Percentiles rank a stretch among this genome's conserved stretches.
phyloP scores from a whole-genome alignment of 352 stramenopile species.

The Lagenidium giganteum region DNA sequence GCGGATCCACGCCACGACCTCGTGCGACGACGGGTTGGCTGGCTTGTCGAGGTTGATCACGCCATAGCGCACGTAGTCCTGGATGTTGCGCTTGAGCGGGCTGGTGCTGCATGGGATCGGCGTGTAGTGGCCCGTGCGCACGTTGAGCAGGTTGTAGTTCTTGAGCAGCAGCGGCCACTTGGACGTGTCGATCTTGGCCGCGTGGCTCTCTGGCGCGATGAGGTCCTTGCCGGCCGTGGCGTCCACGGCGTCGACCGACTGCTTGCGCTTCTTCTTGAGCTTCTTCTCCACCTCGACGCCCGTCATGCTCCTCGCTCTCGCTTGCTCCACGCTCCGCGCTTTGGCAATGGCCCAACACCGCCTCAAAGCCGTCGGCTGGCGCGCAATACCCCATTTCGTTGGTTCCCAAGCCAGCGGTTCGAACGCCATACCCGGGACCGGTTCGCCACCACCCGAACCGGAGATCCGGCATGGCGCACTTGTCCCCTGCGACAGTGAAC shows the following conservation, averaged over 20 bases:
- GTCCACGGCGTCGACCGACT: slow-evolving; percentile 27
- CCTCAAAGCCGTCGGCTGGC: too few species aligned
- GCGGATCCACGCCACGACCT: slow-evolving; percentile 99
- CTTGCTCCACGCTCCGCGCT: too few species aligned
- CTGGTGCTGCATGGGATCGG: slow-evolving; percentile 96
- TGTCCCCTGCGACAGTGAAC: too few species aligned
- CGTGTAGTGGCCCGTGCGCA: slow-evolving; percentile 99
- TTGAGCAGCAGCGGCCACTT: slow-evolving; percentile 99
- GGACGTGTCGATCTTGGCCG: slow-evolving; percentile 93
- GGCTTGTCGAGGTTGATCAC: slow-evolving; percentile 99
- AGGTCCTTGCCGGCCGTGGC: slow-evolving; percentile 43
- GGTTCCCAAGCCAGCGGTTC: too few species aligned
- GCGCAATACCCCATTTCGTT: too few species aligned
- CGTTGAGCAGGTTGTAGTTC: slow-evolving; percentile 99
- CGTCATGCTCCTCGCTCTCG: too few species aligned
- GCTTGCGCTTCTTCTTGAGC: slow-evolving; percentile 86
- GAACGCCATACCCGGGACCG: too few species aligned
- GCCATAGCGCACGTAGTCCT: slow-evolving; percentile 98
- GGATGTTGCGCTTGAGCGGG: slow-evolving; percentile 96
- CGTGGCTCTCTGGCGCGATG: slow-evolving; percentile 71
- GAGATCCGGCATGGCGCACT: too few species aligned
- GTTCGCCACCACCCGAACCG: too few species aligned
- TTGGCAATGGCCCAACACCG: too few species aligned
- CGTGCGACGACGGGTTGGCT: slow-evolving; percentile 98
- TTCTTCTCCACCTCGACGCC: slow-evolving; percentile 75